Evolutionary conservation across 1,284 basidiomycete species (phyloP).

Genomic region (Leucocoprinus gongylophorus): DNA sequence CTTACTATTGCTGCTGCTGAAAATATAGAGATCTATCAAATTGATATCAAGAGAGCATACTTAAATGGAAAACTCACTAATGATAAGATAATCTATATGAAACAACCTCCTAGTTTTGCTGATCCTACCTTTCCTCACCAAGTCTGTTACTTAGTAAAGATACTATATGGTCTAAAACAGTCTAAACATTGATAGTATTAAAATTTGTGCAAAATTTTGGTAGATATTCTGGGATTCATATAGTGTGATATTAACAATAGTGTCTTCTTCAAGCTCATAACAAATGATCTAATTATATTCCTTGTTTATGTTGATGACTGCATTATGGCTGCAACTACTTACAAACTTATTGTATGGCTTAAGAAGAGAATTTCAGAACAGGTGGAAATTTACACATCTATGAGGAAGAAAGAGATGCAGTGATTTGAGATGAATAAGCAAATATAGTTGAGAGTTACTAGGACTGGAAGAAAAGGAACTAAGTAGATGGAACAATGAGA

Average conservation of each 20-base stretch:
- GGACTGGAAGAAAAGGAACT: no score
- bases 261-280: background rate
- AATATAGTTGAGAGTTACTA: no score
- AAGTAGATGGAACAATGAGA: no score
- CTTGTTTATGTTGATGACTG: background rate
- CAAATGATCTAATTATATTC: background rate
- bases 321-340: background rate
- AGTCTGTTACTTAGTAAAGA: no score
- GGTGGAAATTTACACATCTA: no score
- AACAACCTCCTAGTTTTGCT: conserved; percentile 15
- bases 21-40: conserved; percentile 25
- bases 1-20: conserved; percentile 25
- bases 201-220: background rate
- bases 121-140: conserved; percentile 1
- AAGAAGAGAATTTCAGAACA: no score
- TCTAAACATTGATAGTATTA: no score
- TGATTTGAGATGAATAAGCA: no score
- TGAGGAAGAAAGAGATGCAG: no score
- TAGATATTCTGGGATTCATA: background rate
- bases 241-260: background rate
- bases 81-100: background rate
- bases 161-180: no score
- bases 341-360: no score
- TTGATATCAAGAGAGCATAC: conserved; percentile 28
- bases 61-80: background rate